phyloP scores from a whole-genome alignment of 805 yeast genomes.

The Starmerella floricola region DNA sequence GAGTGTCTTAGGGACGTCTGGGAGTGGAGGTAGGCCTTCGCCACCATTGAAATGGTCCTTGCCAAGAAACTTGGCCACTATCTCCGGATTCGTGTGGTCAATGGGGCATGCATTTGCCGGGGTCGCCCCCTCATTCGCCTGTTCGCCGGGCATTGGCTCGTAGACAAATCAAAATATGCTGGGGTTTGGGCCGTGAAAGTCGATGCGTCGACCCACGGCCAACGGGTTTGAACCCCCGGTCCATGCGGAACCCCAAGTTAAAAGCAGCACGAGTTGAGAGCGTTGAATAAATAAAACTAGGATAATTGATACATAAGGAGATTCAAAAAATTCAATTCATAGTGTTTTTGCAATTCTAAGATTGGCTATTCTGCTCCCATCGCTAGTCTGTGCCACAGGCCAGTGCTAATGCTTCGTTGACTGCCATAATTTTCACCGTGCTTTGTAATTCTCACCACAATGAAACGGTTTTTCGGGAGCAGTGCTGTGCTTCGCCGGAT shows the following conservation, averaged over 20 bases:
- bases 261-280: too few species aligned
- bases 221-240: too few species aligned
- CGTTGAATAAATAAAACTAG: too few species aligned
- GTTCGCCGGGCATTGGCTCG: neutral
- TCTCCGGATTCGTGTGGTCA: constrained; percentile 20
- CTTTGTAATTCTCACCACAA: constrained; percentile 1
- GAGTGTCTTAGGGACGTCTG: constrained; percentile 29
- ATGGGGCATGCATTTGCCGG: constrained; percentile 15
- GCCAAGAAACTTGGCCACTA: constrained; percentile 15
- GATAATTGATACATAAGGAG: too few species aligned
- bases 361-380: too few species aligned
- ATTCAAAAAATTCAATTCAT: too few species aligned
- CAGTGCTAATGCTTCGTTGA: neutral
- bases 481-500: constrained; percentile 5
- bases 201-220: too few species aligned
- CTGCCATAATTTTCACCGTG: too few species aligned
- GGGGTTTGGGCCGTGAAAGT: neutral
- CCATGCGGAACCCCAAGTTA: too few species aligned
- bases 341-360: too few species aligned
- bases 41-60: constrained; percentile 27
- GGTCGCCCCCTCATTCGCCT: neutral
- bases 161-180: too few species aligned
- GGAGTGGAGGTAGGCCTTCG: constrained; percentile 26
- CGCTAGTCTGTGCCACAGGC: too few species aligned
- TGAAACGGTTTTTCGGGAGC: constrained; percentile 17